These are phyloP conservation scores for Sindora glabra DNA, from an alignment of 306 rosid genomes.

Conservation along the genomic window DNA sequence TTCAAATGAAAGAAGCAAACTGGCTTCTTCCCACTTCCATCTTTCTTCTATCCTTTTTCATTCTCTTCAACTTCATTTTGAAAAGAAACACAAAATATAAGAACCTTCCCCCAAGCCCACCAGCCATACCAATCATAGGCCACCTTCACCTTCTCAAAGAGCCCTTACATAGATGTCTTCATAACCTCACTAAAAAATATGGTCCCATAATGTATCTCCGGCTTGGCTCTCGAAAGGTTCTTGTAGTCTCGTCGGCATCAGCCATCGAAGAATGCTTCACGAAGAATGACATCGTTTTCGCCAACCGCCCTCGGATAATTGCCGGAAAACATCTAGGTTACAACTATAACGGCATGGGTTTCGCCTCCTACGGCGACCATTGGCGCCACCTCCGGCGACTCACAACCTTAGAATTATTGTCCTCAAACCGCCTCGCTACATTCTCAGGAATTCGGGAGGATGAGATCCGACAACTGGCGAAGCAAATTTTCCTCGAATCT, in stretches of 20 bases:
- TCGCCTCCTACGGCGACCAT: constrained; percentile 16
- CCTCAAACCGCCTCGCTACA: neutral
- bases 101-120: constrained; percentile 29
- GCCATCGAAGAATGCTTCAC: constrained; percentile 16
- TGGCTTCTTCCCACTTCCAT: neutral
- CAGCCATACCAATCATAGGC: constrained; percentile 22
- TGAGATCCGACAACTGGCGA: constrained; percentile 1
- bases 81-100: no score
- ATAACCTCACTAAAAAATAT: constrained; percentile 1
- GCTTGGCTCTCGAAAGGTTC: constrained; percentile 9
- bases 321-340: constrained; percentile 3
- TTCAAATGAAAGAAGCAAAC: neutral
- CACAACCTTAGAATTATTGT: constrained; percentile 8
- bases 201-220: constrained; percentile 13
- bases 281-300: constrained; percentile 18
- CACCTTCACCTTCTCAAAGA: constrained; percentile 28
- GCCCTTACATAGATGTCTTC: constrained; percentile 15
- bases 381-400: constrained; percentile 29
- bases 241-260: constrained; percentile 12
- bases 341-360: neutral
- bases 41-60: neutral
- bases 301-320: constrained; percentile 18
- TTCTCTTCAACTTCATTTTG: neutral
- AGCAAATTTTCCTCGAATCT: neutral
- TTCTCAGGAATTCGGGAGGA: neutral